phyloP scores from a whole-genome alignment of 345 rosid species.

The Populus simonii region DNA sequence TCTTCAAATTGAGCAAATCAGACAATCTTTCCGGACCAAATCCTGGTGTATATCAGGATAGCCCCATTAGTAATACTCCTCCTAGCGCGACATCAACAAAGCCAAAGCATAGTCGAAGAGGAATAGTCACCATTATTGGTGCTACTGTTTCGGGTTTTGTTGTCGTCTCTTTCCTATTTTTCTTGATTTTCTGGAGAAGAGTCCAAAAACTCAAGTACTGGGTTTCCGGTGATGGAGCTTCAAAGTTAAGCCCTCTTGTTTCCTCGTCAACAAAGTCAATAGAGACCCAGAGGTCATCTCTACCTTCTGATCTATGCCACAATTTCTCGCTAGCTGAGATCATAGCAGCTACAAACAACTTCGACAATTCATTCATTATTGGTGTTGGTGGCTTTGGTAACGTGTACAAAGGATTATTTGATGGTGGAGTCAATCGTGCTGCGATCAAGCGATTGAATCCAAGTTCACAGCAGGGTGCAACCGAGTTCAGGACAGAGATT shows the following conservation, averaged over 20 bases:
- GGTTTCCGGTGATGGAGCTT: not conserved
- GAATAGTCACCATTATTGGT: not conserved
- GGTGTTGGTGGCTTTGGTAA: not conserved
- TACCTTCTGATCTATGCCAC: not conserved
- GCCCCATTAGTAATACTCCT: no score
- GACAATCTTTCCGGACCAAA: no score
- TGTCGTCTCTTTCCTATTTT: not conserved
- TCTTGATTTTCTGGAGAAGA: not conserved
- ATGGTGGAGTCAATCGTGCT: not conserved
- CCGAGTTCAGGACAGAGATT: no score
- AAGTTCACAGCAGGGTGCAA: no score
- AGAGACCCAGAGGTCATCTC: not conserved
- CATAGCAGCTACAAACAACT: not conserved
- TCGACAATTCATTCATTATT: no score
- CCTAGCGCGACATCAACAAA: conserved; percentile 30
- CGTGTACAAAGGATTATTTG: not conserved
- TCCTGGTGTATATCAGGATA: not conserved
- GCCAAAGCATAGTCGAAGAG: not conserved
- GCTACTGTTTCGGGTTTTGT: not conserved
- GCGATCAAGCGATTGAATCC: no score
- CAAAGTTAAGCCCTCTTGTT: not conserved
- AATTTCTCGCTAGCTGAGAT: not conserved
- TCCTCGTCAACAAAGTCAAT: not conserved
- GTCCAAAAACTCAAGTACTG: not conserved
- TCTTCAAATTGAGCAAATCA: no score